phyloP scores from a whole-genome alignment of 1,284 basidiomycete genomes.

The Mycena sp. region DNA sequence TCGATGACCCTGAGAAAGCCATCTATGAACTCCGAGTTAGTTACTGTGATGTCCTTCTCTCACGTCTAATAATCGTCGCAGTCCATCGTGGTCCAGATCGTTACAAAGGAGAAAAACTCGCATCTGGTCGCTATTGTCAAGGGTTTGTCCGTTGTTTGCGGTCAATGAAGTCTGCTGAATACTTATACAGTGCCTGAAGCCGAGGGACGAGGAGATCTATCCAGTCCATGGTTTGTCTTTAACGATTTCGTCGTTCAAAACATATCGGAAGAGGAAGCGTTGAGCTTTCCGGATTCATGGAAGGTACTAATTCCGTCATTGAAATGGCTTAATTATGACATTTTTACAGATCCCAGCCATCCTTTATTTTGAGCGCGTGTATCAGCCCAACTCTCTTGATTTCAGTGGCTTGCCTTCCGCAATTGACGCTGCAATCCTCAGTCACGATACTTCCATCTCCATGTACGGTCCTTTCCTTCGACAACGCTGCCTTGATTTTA shows the following conservation, averaged over 20 bases:
- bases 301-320: constrained; percentile 73
- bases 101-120: constrained; percentile 77
- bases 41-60: no score
- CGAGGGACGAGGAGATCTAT: constrained; percentile 51
- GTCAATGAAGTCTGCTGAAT: not conserved
- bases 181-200: constrained; percentile 69
- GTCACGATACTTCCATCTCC: constrained; percentile 88
- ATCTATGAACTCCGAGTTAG: constrained; percentile 81
- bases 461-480: constrained; percentile 56
- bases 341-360: constrained; percentile 82
- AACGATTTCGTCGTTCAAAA: constrained; percentile 96
- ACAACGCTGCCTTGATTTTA: not conserved
- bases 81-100: constrained; percentile 88
- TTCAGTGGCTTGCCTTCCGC: constrained; percentile 72
- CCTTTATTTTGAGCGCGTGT: constrained; percentile 86
- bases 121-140: constrained; percentile 93
- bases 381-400: constrained; percentile 68
- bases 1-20: constrained; percentile 64
- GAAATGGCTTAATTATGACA: constrained; percentile 4
- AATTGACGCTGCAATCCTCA: constrained; percentile 81
- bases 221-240: constrained; percentile 91
- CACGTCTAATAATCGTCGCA: no score
- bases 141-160: constrained; percentile 54
- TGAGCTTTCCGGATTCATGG: constrained; percentile 91
- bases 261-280: constrained; percentile 85